Evolutionary conservation across 306 rosid genomes (phyloP).

Genomic region (Sicyos baderoa): DNA sequence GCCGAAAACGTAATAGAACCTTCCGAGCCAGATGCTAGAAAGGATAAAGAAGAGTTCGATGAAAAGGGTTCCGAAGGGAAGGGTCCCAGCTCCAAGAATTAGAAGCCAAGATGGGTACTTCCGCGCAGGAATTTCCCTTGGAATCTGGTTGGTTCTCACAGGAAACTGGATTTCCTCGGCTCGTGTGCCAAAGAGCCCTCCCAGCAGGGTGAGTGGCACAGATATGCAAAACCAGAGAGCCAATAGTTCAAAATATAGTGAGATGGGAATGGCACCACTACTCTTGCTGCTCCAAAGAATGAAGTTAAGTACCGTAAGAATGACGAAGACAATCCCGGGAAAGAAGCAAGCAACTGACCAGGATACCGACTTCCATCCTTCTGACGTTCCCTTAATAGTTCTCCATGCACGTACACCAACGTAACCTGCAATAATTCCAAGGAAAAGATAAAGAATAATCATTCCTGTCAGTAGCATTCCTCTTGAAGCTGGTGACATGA

Average conservation of each 20-base stretch:
- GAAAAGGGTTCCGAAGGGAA: conserved; percentile 94
- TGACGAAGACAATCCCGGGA: conserved; percentile 74
- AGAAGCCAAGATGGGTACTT: conserved; percentile 97
- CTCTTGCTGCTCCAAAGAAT: conserved; percentile 89
- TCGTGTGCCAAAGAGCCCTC: conserved; percentile 81
- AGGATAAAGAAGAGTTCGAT: conserved; percentile 94
- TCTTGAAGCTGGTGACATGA: conserved; percentile 66
- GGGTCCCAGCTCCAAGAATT: too few relatives aligned
- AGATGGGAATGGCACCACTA: conserved; percentile 92
- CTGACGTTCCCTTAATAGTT: conserved; percentile 78
- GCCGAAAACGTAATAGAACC: conserved; percentile 90
- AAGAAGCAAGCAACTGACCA: conserved; percentile 85
- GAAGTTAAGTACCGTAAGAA: conserved; percentile 74
- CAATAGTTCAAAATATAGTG: conserved; percentile 59
- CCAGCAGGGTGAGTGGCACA: conserved; percentile 85
- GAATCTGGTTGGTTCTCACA: conserved; percentile 88
- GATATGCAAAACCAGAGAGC: conserved; percentile 96
- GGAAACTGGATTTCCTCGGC: conserved; percentile 66
- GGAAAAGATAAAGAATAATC: conserved; percentile 87
- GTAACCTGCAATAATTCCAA: conserved; percentile 81
- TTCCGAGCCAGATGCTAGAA: conserved; percentile 97
- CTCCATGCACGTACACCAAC: conserved; percentile 89
- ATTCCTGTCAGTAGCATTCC: conserved; percentile 92
- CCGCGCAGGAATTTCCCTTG: conserved; percentile 83
- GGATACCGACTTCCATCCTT: conserved; percentile 81